These are phyloP conservation scores for Dactylonectria estremocensis DNA, from an alignment of 2,329 filamentous ascomycete species.

Conservation along the genomic window DNA sequence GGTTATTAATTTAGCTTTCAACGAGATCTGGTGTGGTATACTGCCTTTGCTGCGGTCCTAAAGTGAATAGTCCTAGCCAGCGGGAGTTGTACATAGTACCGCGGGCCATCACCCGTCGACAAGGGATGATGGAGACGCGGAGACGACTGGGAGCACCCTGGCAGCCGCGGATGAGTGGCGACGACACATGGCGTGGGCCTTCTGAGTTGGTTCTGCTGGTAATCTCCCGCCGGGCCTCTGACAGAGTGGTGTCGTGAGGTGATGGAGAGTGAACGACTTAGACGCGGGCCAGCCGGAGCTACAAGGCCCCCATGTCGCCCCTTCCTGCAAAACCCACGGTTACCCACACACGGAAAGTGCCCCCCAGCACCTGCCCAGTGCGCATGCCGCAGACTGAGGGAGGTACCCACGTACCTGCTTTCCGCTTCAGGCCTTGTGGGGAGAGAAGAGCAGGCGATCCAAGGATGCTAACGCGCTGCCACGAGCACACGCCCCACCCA, in stretches of 20 bases:
- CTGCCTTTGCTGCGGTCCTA: not conserved
- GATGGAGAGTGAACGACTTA: slow-evolving; percentile 45
- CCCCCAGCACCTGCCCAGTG: slow-evolving; percentile 11
- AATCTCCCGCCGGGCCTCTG: slow-evolving; percentile 47
- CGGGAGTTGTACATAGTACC: slow-evolving; percentile 28
- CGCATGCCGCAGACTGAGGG: not conserved
- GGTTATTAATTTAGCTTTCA: slow-evolving; percentile 37
- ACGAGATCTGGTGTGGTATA: slow-evolving; percentile 40
- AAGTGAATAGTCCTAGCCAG: slow-evolving; percentile 1
- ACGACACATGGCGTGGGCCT: slow-evolving; percentile 44
- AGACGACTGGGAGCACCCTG: slow-evolving; percentile 41
- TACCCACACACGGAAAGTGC: not conserved
- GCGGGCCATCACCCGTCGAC: slow-evolving; percentile 19
- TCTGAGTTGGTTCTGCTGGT: slow-evolving; percentile 36
- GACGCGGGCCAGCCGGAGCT: slow-evolving; percentile 38
- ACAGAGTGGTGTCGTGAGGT: slow-evolving; percentile 40
- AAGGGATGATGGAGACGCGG: slow-evolving; percentile 40
- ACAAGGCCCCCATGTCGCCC: slow-evolving; percentile 17
- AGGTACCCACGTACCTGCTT: slow-evolving; percentile 13
- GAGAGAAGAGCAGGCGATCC: slow-evolving; percentile 20
- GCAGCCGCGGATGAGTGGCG: slow-evolving; percentile 38
- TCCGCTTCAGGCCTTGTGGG: slow-evolving; percentile 22
- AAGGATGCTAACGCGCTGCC: slow-evolving; percentile 5
- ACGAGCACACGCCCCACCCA: slow-evolving; percentile 14
- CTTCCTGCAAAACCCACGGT: not conserved